phyloP scores from a whole-genome alignment of 768 basidiomycete species.

The Pisolithus microcarpus region DNA sequence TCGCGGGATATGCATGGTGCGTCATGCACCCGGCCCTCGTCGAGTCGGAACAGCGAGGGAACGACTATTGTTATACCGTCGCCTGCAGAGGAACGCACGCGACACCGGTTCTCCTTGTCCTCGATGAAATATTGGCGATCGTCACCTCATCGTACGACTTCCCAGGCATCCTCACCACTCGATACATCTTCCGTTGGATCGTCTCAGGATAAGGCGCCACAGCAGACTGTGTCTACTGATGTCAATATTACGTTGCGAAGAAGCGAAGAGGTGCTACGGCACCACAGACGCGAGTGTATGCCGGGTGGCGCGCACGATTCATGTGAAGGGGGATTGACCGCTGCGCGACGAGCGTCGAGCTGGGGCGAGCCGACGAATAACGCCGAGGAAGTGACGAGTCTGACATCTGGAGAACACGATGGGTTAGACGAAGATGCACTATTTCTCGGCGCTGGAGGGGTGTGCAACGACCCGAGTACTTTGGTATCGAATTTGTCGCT shows the following conservation, averaged over 20 bases:
- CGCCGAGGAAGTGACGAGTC: conserved; percentile 35
- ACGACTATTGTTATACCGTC: conserved; percentile 16
- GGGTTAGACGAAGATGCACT: conserved; percentile 46
- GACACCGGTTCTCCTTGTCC: conserved; percentile 26
- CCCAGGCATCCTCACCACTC: conserved; percentile 24
- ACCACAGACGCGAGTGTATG: conserved; percentile 20
- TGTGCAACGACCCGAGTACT: conserved; percentile 25
- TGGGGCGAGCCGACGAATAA: conserved; percentile 48
- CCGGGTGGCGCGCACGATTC: conserved; percentile 21
- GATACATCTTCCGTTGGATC: conserved; percentile 29
- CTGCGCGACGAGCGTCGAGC: conserved; percentile 55
- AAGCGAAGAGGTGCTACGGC: conserved; percentile 42
- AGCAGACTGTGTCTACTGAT: conserved; percentile 14
- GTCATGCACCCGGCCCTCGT: conserved; percentile 19
- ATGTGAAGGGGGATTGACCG: conserved; percentile 26
- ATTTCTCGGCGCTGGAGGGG: conserved; percentile 46
- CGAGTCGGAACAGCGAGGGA: conserved; percentile 18
- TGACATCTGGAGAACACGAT: conserved; percentile 41
- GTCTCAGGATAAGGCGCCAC: conserved; percentile 16
- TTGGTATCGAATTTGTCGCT: conserved; percentile 30
- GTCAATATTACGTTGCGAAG: conserved; percentile 15
- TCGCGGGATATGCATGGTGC: conserved; percentile 13
- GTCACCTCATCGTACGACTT: conserved; percentile 16
- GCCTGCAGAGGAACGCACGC: conserved; percentile 13
- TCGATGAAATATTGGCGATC: conserved; percentile 20